phyloP scores from a whole-genome alignment of 1,139 yeast genomes.

The Pichia sp. region DNA sequence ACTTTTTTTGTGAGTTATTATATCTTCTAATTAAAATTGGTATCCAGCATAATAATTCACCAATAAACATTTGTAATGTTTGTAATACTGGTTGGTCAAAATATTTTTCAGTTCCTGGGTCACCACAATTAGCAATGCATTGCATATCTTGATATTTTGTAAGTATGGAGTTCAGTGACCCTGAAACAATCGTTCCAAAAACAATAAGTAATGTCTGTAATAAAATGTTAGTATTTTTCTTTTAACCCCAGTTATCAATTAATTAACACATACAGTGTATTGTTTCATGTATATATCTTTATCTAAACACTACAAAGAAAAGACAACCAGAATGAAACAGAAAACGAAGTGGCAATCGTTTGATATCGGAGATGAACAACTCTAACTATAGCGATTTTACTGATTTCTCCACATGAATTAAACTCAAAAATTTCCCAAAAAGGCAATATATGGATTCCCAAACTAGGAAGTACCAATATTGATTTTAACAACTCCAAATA shows the following conservation, averaged over 20 bases:
- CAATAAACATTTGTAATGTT: slow-evolving; percentile 76
- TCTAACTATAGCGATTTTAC: neutral
- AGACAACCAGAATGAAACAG: neutral
- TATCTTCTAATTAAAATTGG: slow-evolving; percentile 24
- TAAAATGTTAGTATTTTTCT: neutral
- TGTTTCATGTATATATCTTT: neutral
- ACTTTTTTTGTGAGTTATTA: neutral
- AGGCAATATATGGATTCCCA: neutral
- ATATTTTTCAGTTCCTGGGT: slow-evolving; percentile 38
- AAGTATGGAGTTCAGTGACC: slow-evolving; percentile 66
- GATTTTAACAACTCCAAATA: neutral
- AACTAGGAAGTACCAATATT: neutral
- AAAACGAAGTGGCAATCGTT: neutral
- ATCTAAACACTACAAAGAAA: neutral
- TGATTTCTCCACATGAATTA: neutral
- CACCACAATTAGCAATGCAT: slow-evolving; percentile 54
- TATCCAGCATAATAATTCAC: slow-evolving; percentile 56
- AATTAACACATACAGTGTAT: neutral
- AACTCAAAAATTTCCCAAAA: neutral
- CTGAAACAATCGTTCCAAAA: slow-evolving; percentile 55
- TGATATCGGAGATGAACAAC: neutral
- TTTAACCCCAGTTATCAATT: too few relatives aligned
- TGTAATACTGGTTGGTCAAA: slow-evolving; percentile 80
- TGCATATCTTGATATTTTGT: slow-evolving; percentile 77
- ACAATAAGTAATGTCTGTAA: slow-evolving; percentile 31